Base-by-base conservation (phyloP, 495 filamentous ascomycete species). In the Neurospora africana region DNA sequence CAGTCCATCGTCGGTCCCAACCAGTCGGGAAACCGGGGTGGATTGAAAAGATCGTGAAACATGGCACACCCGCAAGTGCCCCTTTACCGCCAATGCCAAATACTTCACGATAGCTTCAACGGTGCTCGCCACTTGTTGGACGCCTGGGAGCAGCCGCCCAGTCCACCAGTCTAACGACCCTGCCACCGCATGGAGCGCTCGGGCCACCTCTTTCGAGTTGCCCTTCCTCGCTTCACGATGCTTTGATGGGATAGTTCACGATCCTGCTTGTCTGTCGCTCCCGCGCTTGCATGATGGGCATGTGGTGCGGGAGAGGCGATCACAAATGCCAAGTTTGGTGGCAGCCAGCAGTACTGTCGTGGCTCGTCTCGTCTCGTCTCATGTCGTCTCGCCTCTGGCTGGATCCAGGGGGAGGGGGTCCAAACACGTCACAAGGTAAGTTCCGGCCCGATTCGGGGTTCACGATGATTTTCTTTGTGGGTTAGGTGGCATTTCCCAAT, bases 61-160 rank as follows among this genome's bases (percentile, higher is more conserved):
- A 33, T 67, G 17, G 47, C 21, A 65, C 27, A 33, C 47, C 47
- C 47, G n/a, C n/a, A 13, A 65, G 53, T 19, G 15, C 53, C 23
- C 23, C 53, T 65, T 61, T 65, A 30, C 53, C 53, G 53, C 53
- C 53, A 61, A 61, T 61, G 53, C 47, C 47, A 58, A 33, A 61
- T 17, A 61, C 53, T 71, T 76, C 75, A 76, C 75, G 73, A 76
- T 76, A 41, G 73, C 73, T 72, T 76, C 75, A 40, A 40, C 23
- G 35, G 69, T 30, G 13, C 11, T 61, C 27, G 53, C 53, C 53
- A 61, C 53, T 65, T 61, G 53, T 33, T 65, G 27, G 53, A 33
- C 53, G 27, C 53, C 53, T 65, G 53, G 53, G 53, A 65, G 53
- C 27, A 65, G 53, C 53, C 53, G 53, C 27, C 53, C 53, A 65